A percentile compares a stretch with the other conserved stretches of the same genome.
These are phyloP conservation scores for Blattamonas nauphoetae DNA, from an alignment of 78 protist species.

Conservation along the genomic window DNA sequence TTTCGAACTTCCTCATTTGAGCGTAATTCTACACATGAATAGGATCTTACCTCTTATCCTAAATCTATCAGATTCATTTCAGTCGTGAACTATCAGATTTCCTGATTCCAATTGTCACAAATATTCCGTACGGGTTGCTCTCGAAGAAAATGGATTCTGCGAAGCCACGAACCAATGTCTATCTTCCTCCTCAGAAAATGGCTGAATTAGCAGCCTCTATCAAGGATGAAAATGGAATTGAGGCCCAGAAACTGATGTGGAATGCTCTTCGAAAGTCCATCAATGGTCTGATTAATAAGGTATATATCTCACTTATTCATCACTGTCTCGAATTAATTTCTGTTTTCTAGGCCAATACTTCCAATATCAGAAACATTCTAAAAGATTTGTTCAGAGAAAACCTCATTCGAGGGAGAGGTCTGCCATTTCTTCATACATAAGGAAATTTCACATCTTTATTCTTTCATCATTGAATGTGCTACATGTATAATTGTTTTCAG, in stretches of 20 bases:
- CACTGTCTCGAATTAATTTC: neutral
- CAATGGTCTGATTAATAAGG: constrained; percentile 89
- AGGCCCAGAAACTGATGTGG: constrained; percentile 86
- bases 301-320: neutral
- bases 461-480: neutral
- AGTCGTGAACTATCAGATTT: too few relatives aligned
- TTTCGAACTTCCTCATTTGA: too few relatives aligned
- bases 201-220: neutral
- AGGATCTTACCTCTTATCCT: too few relatives aligned
- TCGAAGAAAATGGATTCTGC: too few relatives aligned
- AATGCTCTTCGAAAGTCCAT: constrained; percentile 79
- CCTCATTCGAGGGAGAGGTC: constrained; percentile 87
- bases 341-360: constrained; percentile 39
- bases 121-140: too few relatives aligned
- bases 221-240: constrained; percentile 25
- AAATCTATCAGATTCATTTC: too few relatives aligned
- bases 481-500: neutral
- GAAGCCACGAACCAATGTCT: too few relatives aligned
- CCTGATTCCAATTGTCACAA: too few relatives aligned
- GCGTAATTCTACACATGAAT: too few relatives aligned
- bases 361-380: constrained; percentile 66
- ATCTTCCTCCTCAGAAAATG: constrained; percentile 21
- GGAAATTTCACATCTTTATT: constrained; percentile 10
- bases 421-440: constrained; percentile 63
- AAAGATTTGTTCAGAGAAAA: constrained; percentile 81